Conservation (phyloP, 352 stramenopile species). For the Peronospora farinosa region DNA sequence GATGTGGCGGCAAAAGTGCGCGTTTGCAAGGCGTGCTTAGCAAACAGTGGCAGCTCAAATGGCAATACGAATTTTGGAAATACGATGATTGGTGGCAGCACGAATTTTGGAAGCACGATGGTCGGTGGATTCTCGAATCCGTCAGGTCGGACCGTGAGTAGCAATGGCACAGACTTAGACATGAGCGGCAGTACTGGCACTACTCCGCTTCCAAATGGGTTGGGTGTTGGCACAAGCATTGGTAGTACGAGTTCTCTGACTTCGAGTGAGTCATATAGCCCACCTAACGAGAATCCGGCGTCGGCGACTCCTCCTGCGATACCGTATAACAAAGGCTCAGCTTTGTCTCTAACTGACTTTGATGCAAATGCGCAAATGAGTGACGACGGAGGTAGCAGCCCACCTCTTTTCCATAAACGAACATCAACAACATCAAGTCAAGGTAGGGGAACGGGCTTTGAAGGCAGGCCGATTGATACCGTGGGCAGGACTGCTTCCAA, state of each 20-base stretch:
- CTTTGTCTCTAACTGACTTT: constrained; percentile 45
- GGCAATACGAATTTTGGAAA: constrained; percentile 13
- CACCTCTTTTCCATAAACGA: constrained; percentile 20
- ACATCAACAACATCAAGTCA: constrained; percentile 21
- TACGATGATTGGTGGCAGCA: constrained; percentile 7
- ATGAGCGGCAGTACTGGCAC: constrained; percentile 11
- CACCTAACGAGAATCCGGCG: constrained; percentile 29
- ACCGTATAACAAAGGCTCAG: constrained; percentile 29
- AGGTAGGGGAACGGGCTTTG: constrained; percentile 26
- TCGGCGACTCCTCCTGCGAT: constrained; percentile 20
- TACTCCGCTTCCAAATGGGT: constrained; percentile 9
- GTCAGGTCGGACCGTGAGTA: constrained; percentile 17
- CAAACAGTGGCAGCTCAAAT: constrained; percentile 42
- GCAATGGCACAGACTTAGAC: constrained; percentile 30
- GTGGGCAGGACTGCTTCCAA: constrained; percentile 34
- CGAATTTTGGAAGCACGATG: constrained; percentile 23
- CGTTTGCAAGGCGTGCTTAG: constrained; percentile 73
- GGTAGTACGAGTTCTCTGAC: constrained; percentile 46
- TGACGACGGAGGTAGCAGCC: constrained; percentile 27
- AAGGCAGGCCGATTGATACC: constrained; percentile 23
- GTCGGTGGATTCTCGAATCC: constrained; percentile 17
- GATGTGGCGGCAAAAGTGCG: constrained; percentile 51
- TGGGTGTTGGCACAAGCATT: constrained; percentile 24
- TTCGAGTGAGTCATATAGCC: constrained; percentile 45
- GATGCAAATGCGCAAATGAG: constrained; percentile 32